Percentiles rank a stretch among this genome's conserved stretches.
Evolutionary conservation across 331 rosid genomes (phyloP).

Genomic region (Quercus lobata): DNA sequence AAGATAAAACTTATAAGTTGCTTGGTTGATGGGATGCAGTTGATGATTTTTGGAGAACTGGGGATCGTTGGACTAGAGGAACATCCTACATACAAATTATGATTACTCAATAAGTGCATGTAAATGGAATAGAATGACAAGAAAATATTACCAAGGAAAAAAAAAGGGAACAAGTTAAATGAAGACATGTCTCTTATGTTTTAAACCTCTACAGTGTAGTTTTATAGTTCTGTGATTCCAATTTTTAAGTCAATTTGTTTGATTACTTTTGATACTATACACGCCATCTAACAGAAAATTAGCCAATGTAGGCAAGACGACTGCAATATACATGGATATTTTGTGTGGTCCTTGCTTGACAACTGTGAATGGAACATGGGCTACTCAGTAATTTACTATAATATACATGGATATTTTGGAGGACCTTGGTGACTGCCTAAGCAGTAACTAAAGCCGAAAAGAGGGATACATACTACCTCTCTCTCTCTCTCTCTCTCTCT

Average conservation of each 20-base stretch:
- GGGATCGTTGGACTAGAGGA: no score
- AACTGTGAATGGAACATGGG: constrained; percentile 97
- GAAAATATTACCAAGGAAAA: no score
- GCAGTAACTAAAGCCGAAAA: background rate
- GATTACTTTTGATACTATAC: no score
- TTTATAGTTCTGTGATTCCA: background rate
- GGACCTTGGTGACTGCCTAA: background rate
- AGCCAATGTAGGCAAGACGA: constrained; percentile 58
- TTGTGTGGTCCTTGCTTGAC: constrained; percentile 89
- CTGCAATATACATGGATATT: constrained; percentile 77
- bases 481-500: background rate
- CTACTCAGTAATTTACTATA: constrained; percentile 30
- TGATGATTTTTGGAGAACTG: no score
- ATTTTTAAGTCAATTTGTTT: background rate
- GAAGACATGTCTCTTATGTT: no score
- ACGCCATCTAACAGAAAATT: constrained; percentile 9
- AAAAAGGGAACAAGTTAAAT: no score
- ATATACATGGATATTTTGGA: no score
- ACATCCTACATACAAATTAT: no score
- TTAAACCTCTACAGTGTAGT: background rate
- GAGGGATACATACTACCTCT: background rate
- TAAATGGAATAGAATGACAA: no score
- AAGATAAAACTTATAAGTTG: no score
- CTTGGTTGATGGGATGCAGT: no score
- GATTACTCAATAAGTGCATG: no score